These are phyloP conservation scores for Globisporangium nagaii DNA, from an alignment of 352 stramenopile species.

Conservation along the genomic window DNA sequence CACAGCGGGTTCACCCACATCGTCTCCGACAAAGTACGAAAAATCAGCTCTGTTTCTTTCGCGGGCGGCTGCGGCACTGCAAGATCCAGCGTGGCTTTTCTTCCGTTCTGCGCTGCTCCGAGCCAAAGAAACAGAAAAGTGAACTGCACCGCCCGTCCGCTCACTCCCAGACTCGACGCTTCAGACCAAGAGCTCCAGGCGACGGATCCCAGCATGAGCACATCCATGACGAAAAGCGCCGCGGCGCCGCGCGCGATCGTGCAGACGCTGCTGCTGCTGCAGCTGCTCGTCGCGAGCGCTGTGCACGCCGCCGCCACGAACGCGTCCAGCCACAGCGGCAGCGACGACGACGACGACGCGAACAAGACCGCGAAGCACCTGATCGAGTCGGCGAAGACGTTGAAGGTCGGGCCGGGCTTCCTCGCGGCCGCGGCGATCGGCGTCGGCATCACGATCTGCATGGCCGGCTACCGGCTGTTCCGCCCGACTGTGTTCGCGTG, in stretches of 20 bases:
- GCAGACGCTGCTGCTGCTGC: constrained; percentile 6
- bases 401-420: constrained; percentile 30
- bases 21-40: neutral
- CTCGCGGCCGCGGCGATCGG: constrained; percentile 27
- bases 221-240: neutral
- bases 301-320: neutral
- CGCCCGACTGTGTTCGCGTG: constrained; percentile 33
- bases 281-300: neutral
- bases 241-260: neutral
- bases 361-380: constrained; percentile 20
- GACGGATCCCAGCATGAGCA: neutral
- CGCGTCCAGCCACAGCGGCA: neutral
- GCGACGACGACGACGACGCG: neutral
- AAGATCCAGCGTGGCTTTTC: neutral
- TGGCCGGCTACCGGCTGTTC: constrained; percentile 35
- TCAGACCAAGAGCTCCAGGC: neutral
- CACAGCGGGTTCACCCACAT: neutral
- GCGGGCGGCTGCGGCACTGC: neutral
- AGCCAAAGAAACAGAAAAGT: too few relatives aligned
- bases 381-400: constrained; percentile 17
- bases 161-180: constrained; percentile 2
- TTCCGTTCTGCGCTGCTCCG: neutral
- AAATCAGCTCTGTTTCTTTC: constrained; percentile 4
- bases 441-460: constrained; percentile 20
- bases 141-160: neutral